These are phyloP conservation scores for Claviceps maximensis DNA, from an alignment of 2,329 filamentous ascomycete species.

Conservation along the genomic window DNA sequence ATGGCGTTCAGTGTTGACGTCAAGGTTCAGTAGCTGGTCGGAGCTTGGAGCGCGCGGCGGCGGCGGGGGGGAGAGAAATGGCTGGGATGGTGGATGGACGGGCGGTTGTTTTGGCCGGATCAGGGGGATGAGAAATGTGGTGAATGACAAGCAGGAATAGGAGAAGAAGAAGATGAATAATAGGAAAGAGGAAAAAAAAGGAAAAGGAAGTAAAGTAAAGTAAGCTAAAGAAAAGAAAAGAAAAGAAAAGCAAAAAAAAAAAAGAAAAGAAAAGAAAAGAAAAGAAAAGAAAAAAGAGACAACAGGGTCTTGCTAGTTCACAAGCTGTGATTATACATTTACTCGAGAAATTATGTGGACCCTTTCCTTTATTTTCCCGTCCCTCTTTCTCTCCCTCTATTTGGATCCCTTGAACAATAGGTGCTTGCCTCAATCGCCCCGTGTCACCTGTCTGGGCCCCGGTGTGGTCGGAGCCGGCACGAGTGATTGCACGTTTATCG, in stretches of 20 bases:
- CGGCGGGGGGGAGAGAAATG: background rate
- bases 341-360: background rate
- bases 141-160: no score
- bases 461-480: background rate
- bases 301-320: background rate
- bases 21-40: background rate
- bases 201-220: background rate
- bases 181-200: no score
- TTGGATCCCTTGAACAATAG: no score
- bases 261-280: background rate
- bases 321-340: background rate
- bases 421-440: background rate
- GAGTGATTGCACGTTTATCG: background rate
- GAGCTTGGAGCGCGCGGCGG: background rate
- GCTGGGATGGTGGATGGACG: background rate
- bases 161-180: no score
- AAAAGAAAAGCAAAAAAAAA: background rate
- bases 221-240: background rate
- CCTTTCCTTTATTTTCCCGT: background rate
- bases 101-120: background rate
- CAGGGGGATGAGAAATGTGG: background rate
- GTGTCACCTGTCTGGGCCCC: background rate
- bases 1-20: background rate
- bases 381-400: background rate
- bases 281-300: background rate